phyloP scores from a whole-genome alignment of 228 moss, liverwort and hornwort species.

The Sphagnum magellanicum region DNA sequence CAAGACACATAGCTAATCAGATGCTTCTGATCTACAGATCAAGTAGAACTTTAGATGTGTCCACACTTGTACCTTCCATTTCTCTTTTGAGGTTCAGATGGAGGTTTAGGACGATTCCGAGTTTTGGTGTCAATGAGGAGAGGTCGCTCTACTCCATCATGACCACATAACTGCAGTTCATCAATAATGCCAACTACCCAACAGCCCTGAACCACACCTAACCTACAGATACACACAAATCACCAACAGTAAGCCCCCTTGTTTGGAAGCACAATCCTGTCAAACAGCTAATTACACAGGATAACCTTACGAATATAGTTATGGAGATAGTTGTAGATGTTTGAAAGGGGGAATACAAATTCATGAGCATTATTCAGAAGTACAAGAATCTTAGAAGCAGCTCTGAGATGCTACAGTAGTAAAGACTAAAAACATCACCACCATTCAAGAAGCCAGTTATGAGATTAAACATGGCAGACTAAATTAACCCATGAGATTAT shows the following conservation, averaged over 20 bases:
- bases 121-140: constrained; percentile 94
- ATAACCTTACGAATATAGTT: too few species aligned
- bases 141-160: constrained; percentile 60
- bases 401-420: not conserved
- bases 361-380: not conserved
- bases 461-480: not conserved
- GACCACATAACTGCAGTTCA: constrained; percentile 77
- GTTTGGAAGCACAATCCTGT: too few species aligned
- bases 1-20: too few species aligned
- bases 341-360: not conserved
- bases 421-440: not conserved
- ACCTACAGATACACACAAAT: constrained; percentile 21
- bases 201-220: constrained; percentile 69
- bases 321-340: not conserved
- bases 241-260: not conserved
- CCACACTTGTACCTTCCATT: constrained; percentile 57
- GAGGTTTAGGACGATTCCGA: constrained; percentile 64
- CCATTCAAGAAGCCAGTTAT: not conserved
- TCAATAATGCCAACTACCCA: constrained; percentile 98
- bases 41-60: too few species aligned
- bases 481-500: not conserved
- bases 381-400: not conserved
- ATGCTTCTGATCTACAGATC: too few species aligned
- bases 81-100: constrained; percentile 88
- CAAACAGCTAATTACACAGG: too few species aligned